Base-by-base conservation (phyloP, 1,284 basidiomycete species). In the Gomphus bonarii region DNA sequence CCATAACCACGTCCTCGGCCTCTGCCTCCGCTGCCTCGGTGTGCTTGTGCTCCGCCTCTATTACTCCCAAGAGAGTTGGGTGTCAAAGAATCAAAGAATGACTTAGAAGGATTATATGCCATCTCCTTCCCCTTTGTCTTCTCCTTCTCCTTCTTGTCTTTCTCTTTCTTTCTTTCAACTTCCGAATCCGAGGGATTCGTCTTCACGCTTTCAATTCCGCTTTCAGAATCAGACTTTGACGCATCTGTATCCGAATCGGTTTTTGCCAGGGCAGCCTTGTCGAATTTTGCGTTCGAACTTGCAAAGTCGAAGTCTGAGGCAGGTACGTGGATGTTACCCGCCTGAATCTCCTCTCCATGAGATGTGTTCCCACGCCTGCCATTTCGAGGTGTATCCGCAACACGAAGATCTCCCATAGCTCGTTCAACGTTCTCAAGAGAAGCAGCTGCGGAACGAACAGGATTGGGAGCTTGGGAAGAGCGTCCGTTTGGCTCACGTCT, bases 351-450 rank as follows among this genome's bases (percentile, higher is more conserved):
- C 48, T 61, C 65, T 30, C 62, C 79, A 62, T 77, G 28, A 40
- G 40, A 55, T 47, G 75, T 69, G 18, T 71, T 67, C 5, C 75
- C 71, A 33, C 68, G 67, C n/a, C 66, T 65, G 38, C 57, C 61
- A 40, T 60, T 63, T 60, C 60, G 60, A 48, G 60, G 61, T 44
- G 50, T 67, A 43, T 57, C 61, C 16, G 59, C 72, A 52, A 81
- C 78, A 52, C 84, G 82, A 54, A 90, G 69, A 64, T 89, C 86
- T 43, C 82, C 83, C n/a, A 90, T 71, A 1, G 87, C 87, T 55
- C 85, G 84, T 64, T 88, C 86, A 49, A 90, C 85, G 33, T 79
- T 85, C 69, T 89, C 84, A 56, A 89, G 72, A 3, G 87, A 88
- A 0, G 82, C 84, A 0, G 84, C 80, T 2, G 86, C 87, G 9